These are phyloP conservation scores for Phialocephala subalpina DNA, from an alignment of 2,329 filamentous ascomycete genomes.

Conservation along the genomic window DNA sequence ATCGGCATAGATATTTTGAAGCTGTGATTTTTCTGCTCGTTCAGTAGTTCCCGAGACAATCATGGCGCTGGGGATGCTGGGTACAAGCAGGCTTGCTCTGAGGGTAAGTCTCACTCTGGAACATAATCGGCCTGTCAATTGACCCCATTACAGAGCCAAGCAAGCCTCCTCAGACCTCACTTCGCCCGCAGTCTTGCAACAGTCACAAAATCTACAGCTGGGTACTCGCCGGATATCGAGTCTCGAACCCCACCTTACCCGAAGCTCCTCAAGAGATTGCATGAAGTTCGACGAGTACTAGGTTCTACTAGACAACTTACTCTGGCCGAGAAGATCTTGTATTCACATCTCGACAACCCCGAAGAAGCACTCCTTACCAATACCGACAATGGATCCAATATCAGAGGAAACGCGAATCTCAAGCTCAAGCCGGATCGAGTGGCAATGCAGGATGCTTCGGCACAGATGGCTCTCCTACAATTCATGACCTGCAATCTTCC, in stretches of 20 bases:
- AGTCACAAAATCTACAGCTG: conserved; percentile 29
- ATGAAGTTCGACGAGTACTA: conserved; percentile 77
- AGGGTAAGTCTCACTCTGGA: conserved; percentile 32
- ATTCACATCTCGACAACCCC: conserved; percentile 89
- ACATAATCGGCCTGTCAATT: conserved; percentile 23
- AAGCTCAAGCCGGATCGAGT: conserved; percentile 97
- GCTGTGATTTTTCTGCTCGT: conserved; percentile 1
- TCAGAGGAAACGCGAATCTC: conserved; percentile 89
- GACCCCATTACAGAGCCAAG: conserved; percentile 34
- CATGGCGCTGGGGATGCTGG: conserved; percentile 44
- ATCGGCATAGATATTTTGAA: not conserved
- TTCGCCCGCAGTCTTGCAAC: conserved; percentile 41
- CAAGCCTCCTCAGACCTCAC: conserved; percentile 29
- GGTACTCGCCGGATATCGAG: conserved; percentile 41
- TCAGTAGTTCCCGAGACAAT: conserved; percentile 18
- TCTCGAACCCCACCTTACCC: conserved; percentile 74
- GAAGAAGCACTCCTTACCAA: conserved; percentile 86
- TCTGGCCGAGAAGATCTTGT: conserved; percentile 97
- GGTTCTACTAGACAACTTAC: conserved; percentile 72
- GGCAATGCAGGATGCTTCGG: conserved; percentile 98
- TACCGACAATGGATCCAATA: conserved; percentile 83
- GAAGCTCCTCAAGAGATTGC: conserved; percentile 80
- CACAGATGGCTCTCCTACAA: conserved; percentile 97
- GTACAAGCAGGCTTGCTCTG: conserved; percentile 42
- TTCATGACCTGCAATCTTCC: conserved; percentile 97